phyloP scores from a whole-genome alignment of 768 basidiomycete genomes.

The Paxillus rubicundulus region DNA sequence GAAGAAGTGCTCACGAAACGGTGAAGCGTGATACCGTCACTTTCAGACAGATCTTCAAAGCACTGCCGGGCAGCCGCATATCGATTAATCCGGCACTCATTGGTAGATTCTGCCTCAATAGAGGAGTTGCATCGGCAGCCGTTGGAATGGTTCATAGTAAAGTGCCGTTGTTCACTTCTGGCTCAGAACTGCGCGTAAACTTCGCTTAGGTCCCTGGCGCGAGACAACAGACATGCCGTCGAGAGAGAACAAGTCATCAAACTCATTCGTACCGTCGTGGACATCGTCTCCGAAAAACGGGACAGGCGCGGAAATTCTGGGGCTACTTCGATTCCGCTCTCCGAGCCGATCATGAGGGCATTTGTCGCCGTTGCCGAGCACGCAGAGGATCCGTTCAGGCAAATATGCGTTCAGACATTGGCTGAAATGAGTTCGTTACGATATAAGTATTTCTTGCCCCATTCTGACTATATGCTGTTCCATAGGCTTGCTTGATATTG shows the following conservation, averaged over 20 bases:
- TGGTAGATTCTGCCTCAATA: slow-evolving; percentile 74
- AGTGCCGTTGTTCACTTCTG: slow-evolving; percentile 45
- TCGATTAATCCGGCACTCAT: slow-evolving; percentile 72
- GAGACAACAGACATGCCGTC: slow-evolving; percentile 76
- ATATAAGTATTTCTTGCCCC: slow-evolving; percentile 3
- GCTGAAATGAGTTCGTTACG: slow-evolving; percentile 76
- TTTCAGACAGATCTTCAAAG: slow-evolving; percentile 72
- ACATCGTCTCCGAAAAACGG: slow-evolving; percentile 63
- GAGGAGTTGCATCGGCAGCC: slow-evolving; percentile 58
- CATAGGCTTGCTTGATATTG: slow-evolving; percentile 84
- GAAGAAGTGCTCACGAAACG: slow-evolving; percentile 8
- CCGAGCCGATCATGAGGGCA: slow-evolving; percentile 78
- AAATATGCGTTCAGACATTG: slow-evolving; percentile 81
- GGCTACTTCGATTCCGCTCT: slow-evolving; percentile 54
- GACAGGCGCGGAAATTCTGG: slow-evolving; percentile 40
- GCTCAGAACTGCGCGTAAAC: slow-evolving; percentile 2
- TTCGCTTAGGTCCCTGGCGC: slow-evolving; percentile 65
- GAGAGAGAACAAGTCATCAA: slow-evolving; percentile 94
- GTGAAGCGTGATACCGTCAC: slow-evolving; percentile 67
- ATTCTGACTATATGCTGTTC: slow-evolving; percentile 8
- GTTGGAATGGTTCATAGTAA: slow-evolving; percentile 88
- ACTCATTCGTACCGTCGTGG: slow-evolving; percentile 78
- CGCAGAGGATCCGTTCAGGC: slow-evolving; percentile 83
- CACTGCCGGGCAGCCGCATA: slow-evolving; percentile 81
- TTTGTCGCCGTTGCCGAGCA: slow-evolving; percentile 94